A percentile compares a stretch with the other conserved stretches of the same genome.
Evolutionary conservation across 805 yeast genomes (phyloP).

Genomic region (Candida yuanshanica): DNA sequence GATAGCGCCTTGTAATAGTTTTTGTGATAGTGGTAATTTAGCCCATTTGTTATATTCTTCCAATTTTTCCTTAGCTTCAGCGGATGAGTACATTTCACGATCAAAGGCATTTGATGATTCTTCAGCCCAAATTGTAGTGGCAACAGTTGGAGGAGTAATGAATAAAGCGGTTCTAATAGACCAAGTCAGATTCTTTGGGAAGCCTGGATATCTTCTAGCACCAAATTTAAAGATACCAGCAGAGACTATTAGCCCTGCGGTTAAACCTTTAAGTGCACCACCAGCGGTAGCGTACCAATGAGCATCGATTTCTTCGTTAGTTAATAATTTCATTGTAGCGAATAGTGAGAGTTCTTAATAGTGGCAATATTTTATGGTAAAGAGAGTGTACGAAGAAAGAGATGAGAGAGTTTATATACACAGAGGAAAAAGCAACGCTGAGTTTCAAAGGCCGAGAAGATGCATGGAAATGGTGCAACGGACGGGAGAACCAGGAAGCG

Average conservation of each 20-base stretch:
- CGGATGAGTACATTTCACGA: constrained; percentile 48
- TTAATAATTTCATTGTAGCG: constrained; percentile 55
- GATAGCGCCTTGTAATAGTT: constrained; percentile 41
- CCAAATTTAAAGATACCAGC: constrained; percentile 47
- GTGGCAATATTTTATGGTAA: too few relatives aligned
- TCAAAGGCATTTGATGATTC: constrained; percentile 66
- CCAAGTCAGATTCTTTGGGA: constrained; percentile 42
- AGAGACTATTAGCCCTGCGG: constrained; percentile 53
- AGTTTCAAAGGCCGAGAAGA: constrained; percentile 1
- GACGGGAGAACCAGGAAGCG: neutral
- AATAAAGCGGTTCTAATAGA: constrained; percentile 58
- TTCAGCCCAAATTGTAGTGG: constrained; percentile 64
- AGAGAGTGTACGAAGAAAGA: too few relatives aligned
- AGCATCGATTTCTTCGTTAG: constrained; percentile 60
- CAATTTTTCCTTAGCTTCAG: constrained; percentile 31
- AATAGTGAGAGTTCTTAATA: neutral
- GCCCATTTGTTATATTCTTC: constrained; percentile 51
- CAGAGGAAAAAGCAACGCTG: too few relatives aligned
- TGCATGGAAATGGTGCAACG: too few relatives aligned
- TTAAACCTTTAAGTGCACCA: constrained; percentile 60
- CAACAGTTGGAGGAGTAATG: constrained; percentile 60
- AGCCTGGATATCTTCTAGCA: constrained; percentile 40
- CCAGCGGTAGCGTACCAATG: constrained; percentile 51
- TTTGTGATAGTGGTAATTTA: constrained; percentile 41
- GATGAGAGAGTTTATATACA: too few relatives aligned